Evolutionary conservation across 2,329 filamentous ascomycete genomes (phyloP).

Genomic region (Exophiala sp.): DNA sequence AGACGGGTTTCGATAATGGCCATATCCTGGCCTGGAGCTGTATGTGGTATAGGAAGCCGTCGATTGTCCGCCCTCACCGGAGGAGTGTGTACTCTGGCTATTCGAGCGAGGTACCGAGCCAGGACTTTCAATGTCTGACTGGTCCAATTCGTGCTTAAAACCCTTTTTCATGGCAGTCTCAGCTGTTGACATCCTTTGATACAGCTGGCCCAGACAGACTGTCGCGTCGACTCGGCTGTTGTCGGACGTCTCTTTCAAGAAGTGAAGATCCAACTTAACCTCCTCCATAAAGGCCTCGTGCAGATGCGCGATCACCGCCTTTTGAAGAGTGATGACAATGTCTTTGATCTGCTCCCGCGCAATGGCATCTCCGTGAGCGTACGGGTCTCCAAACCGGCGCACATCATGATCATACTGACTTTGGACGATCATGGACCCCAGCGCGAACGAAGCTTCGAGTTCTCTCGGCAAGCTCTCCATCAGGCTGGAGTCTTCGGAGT

Average conservation of each 20-base stretch:
- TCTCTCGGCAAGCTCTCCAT: conserved; percentile 27
- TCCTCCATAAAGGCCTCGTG: conserved; percentile 33
- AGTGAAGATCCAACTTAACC: conserved; percentile 30
- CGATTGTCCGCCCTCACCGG: conserved; percentile 12
- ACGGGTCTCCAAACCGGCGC: conserved; percentile 34
- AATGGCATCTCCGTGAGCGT: conserved; percentile 35
- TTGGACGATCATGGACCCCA: conserved; percentile 33
- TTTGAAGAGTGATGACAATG: conserved; percentile 37
- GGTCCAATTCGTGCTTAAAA: conserved; percentile 10
- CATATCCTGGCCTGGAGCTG: conserved; percentile 16
- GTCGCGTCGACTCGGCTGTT: conserved; percentile 34
- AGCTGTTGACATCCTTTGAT: conserved; percentile 31
- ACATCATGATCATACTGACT: conserved; percentile 35
- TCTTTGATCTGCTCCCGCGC: conserved; percentile 39
- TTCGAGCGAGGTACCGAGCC: conserved; percentile 17
- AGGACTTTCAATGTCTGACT: conserved; percentile 4
- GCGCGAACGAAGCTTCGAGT: conserved; percentile 35
- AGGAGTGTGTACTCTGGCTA: conserved; percentile 23
- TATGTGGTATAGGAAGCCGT: conserved; percentile 17
- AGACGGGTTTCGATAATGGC: conserved; percentile 11
- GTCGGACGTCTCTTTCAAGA: conserved; percentile 35
- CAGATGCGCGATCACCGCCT: conserved; percentile 35
- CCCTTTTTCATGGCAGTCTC: conserved; percentile 22
- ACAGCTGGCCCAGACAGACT: conserved; percentile 34
- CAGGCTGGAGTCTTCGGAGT: conserved; percentile 16